Percentiles rank a stretch among this genome's conserved stretches.
These are phyloP conservation scores for Juncus inflexus DNA, from an alignment of 176 grass and related monocot species.

Conservation along the genomic window DNA sequence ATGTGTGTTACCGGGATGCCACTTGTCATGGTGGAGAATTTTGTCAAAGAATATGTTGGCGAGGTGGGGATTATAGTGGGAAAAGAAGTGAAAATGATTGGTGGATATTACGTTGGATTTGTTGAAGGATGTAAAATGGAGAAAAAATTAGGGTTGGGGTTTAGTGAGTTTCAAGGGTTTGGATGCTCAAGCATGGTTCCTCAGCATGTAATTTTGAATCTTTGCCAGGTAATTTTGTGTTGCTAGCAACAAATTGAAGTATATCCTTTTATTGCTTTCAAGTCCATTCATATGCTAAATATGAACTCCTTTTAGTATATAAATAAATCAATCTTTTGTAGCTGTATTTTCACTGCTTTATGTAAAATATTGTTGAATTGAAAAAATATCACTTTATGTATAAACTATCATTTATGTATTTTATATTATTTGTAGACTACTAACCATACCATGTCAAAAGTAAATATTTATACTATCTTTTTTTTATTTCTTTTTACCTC, in stretches of 20 bases:
- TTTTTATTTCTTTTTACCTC: neutral
- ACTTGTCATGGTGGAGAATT: constrained; percentile 58
- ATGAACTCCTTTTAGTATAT: no score
- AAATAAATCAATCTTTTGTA: neutral
- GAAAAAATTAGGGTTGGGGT: neutral
- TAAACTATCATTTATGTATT: no score
- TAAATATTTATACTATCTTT: neutral
- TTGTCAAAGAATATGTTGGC: constrained; percentile 48
- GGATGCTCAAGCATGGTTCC: constrained; percentile 34
- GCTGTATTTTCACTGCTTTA: neutral
- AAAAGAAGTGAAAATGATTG: constrained; percentile 54
- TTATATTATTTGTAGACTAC: neutral
- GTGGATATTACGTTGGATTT: constrained; percentile 58
- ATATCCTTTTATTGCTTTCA: neutral
- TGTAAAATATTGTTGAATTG: neutral
- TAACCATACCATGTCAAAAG: neutral
- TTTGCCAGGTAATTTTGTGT: constrained; percentile 43
- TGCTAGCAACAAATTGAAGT: neutral
- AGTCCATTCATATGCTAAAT: no score
- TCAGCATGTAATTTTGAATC: constrained; percentile 41
- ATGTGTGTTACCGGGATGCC: constrained; percentile 47
- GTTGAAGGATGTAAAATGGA: constrained; percentile 25
- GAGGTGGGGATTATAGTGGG: constrained; percentile 52
- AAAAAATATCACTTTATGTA: no score
- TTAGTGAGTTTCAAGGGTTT: constrained; percentile 42